phyloP scores from a whole-genome alignment of 805 yeast genomes.

The Candida andamanensis region DNA sequence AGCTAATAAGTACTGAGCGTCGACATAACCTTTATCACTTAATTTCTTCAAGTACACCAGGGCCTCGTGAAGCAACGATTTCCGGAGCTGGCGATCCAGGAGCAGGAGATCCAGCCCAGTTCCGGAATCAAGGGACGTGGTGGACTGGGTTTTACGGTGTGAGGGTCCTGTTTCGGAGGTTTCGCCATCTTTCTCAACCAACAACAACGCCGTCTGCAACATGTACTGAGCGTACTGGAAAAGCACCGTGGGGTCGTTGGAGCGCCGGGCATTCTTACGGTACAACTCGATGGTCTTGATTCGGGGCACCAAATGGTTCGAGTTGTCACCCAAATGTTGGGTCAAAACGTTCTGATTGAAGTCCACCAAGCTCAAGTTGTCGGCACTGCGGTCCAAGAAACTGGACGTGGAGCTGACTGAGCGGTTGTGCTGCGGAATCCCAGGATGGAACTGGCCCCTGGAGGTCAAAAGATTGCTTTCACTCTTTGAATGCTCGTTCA shows the following conservation, averaged over 20 bases:
- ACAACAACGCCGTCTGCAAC: conserved; percentile 74
- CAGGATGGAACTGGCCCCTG: no score
- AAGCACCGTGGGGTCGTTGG: conserved; percentile 80
- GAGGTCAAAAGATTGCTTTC: conserved; percentile 23
- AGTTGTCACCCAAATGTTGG: conserved; percentile 48
- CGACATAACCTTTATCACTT: conserved; percentile 75
- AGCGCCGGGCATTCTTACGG: conserved; percentile 76
- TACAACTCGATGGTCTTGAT: conserved; percentile 83
- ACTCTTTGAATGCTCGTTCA: conserved; percentile 18
- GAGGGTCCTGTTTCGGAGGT: conserved; percentile 8
- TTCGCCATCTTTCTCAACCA: conserved; percentile 27
- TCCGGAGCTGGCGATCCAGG: conserved; percentile 34
- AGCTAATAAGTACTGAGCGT: conserved; percentile 89
- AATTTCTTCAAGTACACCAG: conserved; percentile 61
- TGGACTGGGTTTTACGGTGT: conserved; percentile 21
- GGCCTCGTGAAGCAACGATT: conserved; percentile 73
- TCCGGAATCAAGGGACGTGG: conserved; percentile 15
- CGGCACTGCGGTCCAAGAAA: conserved; percentile 25
- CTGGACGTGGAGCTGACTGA: conserved; percentile 36
- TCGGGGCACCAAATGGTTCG: conserved; percentile 58
- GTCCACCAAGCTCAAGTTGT: conserved; percentile 39
- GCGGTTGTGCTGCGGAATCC: conserved; percentile 23
- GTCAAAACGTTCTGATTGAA: conserved; percentile 48
- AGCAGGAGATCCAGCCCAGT: conserved; percentile 11
- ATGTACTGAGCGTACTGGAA: conserved; percentile 89